Evolutionary conservation across 805 yeast species (phyloP).

Genomic region (Hagleromyces aurorensis): DNA sequence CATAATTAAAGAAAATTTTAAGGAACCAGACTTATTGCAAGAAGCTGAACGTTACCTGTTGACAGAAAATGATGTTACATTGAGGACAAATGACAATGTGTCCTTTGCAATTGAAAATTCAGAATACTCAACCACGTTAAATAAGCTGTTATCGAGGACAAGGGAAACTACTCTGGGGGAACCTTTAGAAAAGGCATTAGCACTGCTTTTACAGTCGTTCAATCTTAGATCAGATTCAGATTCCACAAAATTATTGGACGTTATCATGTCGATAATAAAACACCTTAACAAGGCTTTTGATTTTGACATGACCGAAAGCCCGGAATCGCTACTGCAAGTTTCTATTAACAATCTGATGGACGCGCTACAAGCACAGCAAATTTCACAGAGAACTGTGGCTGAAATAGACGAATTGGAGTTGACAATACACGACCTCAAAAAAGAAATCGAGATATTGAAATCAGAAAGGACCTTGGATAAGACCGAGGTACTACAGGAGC

Average conservation of each 20-base stretch:
- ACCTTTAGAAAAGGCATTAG: conserved; percentile 46
- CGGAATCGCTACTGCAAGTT: conserved; percentile 60
- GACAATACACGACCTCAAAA: conserved; percentile 48
- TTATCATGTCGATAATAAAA: conserved; percentile 45
- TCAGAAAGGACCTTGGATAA: conserved; percentile 63
- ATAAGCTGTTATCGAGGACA: conserved; percentile 14
- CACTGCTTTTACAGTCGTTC: conserved; percentile 43
- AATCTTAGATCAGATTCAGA: conserved; percentile 46
- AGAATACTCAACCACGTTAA: conserved; percentile 19
- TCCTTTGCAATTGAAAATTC: conserved; percentile 10
- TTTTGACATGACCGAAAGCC: too few species aligned
- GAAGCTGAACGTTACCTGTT: conserved; percentile 50
- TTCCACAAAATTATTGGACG: conserved; percentile 38
- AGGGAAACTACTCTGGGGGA: conserved; percentile 63
- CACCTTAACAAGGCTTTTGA: conserved; percentile 45
- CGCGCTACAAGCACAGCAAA: conserved; percentile 75
- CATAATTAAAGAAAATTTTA: too few species aligned
- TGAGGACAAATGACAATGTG: conserved; percentile 30
- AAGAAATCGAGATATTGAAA: conserved; percentile 50
- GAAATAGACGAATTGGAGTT: conserved; percentile 39
- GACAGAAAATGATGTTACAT: conserved; percentile 32
- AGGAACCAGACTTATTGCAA: conserved; percentile 52
- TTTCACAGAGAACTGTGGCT: conserved; percentile 69
- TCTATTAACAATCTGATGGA: conserved; percentile 69
- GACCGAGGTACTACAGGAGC: conserved; percentile 45